Percentiles rank a stretch among this genome's conserved stretches.
phyloP scores from a whole-genome alignment of 2,329 filamentous ascomycete genomes.

The Eurotiales sp. region DNA sequence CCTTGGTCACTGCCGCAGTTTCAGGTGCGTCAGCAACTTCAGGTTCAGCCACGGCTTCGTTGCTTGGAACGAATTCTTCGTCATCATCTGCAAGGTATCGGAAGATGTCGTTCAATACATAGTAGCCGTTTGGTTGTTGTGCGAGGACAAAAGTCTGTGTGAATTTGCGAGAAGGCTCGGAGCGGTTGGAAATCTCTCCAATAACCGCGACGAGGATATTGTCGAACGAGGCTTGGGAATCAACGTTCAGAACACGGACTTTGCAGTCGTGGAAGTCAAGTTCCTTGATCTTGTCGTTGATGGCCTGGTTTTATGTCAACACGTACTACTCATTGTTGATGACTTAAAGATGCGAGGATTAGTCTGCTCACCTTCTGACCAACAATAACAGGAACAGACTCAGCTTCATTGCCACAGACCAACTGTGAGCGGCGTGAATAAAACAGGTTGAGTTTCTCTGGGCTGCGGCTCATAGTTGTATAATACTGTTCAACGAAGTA shows the following conservation, averaged over 20 bases:
- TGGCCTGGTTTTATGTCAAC: constrained; percentile 58
- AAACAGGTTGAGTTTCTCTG: constrained; percentile 92
- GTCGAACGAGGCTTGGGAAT: constrained; percentile 86
- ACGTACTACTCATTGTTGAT: neutral
- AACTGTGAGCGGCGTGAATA: constrained; percentile 96
- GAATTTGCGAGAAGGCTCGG: constrained; percentile 87
- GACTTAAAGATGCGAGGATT: neutral
- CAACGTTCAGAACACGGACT: constrained; percentile 95
- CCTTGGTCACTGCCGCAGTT: constrained; percentile 30
- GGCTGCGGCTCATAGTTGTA: constrained; percentile 89
- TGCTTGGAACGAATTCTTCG: constrained; percentile 51
- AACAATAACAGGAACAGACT: constrained; percentile 79
- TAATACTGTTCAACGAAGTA: constrained; percentile 99
- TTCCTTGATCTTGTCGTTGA: constrained; percentile 89
- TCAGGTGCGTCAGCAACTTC: constrained; percentile 22
- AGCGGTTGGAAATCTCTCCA: constrained; percentile 94
- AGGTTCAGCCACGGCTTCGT: constrained; percentile 25
- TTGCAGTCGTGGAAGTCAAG: constrained; percentile 97
- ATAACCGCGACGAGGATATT: constrained; percentile 98
- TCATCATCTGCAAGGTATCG: constrained; percentile 84
- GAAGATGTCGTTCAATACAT: constrained; percentile 97
- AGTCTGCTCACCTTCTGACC: constrained; percentile 70
- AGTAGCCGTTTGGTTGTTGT: constrained; percentile 94
- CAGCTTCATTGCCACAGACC: constrained; percentile 86
- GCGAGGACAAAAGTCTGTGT: constrained; percentile 97